Percentiles rank a stretch among this genome's conserved stretches.
phyloP scores from a whole-genome alignment of 768 basidiomycete genomes.

The Serendipita sp. region DNA sequence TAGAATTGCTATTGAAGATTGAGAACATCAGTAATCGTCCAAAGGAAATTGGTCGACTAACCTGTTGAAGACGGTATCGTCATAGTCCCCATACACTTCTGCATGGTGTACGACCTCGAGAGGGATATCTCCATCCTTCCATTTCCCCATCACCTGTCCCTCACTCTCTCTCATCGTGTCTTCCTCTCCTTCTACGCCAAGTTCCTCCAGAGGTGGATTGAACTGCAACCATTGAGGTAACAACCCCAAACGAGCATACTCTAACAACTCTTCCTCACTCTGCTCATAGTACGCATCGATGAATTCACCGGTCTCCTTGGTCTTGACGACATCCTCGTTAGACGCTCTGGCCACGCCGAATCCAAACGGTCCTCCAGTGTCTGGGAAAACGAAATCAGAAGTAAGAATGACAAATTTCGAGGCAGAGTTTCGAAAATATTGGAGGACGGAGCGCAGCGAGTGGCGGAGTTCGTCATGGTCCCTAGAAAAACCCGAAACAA shows the following conservation, averaged over 20 bases:
- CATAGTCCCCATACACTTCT: background rate
- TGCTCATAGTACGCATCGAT: no score
- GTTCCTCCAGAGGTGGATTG: background rate
- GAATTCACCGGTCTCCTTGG: no score
- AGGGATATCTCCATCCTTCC: constrained; percentile 6
- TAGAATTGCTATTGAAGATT: background rate
- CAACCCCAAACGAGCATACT: background rate
- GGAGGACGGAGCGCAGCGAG: constrained; percentile 7
- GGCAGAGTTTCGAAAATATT: constrained; percentile 6
- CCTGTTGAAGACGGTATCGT: constrained; percentile 1
- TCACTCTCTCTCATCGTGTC: background rate
- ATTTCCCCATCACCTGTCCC: background rate
- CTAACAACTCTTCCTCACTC: no score
- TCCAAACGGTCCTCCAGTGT: background rate
- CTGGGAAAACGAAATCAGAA: background rate
- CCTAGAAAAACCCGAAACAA: background rate
- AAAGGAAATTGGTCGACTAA: background rate
- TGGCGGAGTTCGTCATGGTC: constrained; percentile 9
- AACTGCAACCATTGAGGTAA: constrained; percentile 5
- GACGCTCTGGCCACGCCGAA: background rate
- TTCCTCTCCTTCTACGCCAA: background rate
- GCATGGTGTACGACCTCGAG: constrained; percentile 7
- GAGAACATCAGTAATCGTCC: background rate
- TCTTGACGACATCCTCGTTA: no score
- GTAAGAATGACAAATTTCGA: constrained; percentile 2